Evolutionary conservation across 176 grass and related monocot species (phyloP).

Genomic region (Triticum timopheevii): DNA sequence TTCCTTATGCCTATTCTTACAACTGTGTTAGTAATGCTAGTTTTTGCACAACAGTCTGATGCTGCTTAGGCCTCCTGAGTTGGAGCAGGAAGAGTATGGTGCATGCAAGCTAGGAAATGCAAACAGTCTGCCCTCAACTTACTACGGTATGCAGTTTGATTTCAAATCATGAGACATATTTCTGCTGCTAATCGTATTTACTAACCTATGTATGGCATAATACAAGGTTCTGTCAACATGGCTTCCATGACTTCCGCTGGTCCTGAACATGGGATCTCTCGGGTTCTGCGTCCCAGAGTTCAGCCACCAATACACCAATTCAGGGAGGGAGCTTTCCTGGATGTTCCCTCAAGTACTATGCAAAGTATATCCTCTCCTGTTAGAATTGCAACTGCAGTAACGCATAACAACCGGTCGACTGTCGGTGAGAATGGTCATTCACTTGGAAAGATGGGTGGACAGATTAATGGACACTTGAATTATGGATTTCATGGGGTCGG

Average conservation of each 20-base stretch:
- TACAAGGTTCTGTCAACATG: conserved; percentile 38
- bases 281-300: conserved; percentile 39
- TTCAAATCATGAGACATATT: conserved; percentile 9
- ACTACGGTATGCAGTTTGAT: conserved; percentile 61
- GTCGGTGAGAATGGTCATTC: conserved; percentile 55
- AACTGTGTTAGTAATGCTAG: conserved; percentile 15
- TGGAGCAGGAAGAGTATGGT: conserved; percentile 52
- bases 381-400: conserved; percentile 41
- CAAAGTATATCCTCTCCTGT: conserved; percentile 50
- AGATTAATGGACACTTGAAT: conserved; percentile 45
- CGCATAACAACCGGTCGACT: conserved; percentile 34
- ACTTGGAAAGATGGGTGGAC: conserved; percentile 46
- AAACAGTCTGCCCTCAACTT: conserved; percentile 46
- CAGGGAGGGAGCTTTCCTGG: conserved; percentile 40
- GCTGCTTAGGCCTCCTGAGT: conserved; percentile 45
- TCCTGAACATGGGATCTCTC: conserved; percentile 57
- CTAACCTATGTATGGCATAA: conserved; percentile 29
- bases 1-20: not conserved
- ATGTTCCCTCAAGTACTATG: conserved; percentile 20
- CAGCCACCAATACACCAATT: conserved; percentile 52
- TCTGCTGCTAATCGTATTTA: conserved; percentile 27
- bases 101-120: conserved; percentile 52
- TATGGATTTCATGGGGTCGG: conserved; percentile 52
- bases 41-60: conserved; percentile 52
- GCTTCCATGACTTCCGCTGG: conserved; percentile 39